Evolutionary conservation across 2,329 filamentous ascomycete species (phyloP).

Genomic region (Mycosphaerella arachidis): DNA sequence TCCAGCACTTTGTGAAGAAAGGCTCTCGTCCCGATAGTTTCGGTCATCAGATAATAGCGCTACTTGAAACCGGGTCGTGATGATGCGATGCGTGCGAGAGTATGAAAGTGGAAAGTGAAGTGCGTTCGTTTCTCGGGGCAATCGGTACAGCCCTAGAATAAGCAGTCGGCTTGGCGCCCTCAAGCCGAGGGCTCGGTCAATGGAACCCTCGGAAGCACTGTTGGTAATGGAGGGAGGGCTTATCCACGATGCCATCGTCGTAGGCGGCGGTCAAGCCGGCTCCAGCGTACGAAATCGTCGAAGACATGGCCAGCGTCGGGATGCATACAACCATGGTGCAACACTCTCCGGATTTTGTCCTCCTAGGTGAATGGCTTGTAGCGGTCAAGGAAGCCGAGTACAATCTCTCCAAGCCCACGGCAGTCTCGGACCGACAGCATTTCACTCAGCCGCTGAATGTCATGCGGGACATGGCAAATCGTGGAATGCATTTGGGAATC

Average conservation of each 20-base stretch:
- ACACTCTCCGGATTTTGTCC: constrained; percentile 40
- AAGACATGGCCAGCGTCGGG: constrained; percentile 44
- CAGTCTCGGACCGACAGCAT: constrained; percentile 20
- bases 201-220: too few relatives aligned
- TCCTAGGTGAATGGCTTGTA: constrained; percentile 31
- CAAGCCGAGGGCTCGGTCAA: too few relatives aligned
- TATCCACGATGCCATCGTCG: constrained; percentile 31
- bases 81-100: too few relatives aligned
- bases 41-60: too few relatives aligned
- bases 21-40: too few relatives aligned
- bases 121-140: too few relatives aligned
- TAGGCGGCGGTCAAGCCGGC: constrained; percentile 45
- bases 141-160: too few relatives aligned
- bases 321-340: constrained; percentile 45
- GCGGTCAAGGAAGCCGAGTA: constrained; percentile 16
- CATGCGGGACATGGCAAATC: constrained; percentile 31
- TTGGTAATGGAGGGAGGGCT: too few relatives aligned
- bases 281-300: constrained; percentile 47
- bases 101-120: too few relatives aligned
- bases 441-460: constrained; percentile 30
- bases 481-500: constrained; percentile 25
- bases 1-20: too few relatives aligned
- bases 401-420: constrained; percentile 14
- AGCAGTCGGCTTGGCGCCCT: too few relatives aligned
- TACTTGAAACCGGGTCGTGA: too few relatives aligned